Conservation (phyloP, 176 grass and related monocot genomes). For the Aegilops tauschii region DNA sequence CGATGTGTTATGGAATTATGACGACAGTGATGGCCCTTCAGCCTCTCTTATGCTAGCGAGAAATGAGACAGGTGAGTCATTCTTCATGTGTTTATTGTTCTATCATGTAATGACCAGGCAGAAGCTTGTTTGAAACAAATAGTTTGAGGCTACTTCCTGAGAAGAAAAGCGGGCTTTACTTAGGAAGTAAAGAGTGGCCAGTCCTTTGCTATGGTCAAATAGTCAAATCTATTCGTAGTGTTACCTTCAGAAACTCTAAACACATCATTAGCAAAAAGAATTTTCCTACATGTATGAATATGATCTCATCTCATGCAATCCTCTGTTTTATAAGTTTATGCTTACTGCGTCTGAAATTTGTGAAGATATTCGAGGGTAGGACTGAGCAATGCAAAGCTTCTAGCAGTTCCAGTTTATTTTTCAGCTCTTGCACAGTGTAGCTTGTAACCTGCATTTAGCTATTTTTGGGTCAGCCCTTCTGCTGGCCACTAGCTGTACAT, state of each 20-base stretch:
- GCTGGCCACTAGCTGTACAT: not conserved
- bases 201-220: not conserved
- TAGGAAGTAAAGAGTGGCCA: slow-evolving; percentile 17
- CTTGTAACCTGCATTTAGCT: not conserved
- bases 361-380: not conserved
- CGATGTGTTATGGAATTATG: slow-evolving; percentile 77
- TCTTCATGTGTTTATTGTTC: not conserved
- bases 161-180: not conserved
- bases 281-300: not conserved
- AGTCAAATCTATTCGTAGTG: not conserved
- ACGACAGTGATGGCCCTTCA: slow-evolving; percentile 32
- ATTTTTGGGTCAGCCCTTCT: not conserved
- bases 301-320: not conserved
- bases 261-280: not conserved
- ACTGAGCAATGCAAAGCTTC: not conserved
- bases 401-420: not conserved
- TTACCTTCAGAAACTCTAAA: not conserved
- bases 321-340: not conserved
- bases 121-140: not conserved
- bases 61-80: slow-evolving; percentile 44
- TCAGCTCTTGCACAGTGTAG: not conserved
- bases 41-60: slow-evolving; percentile 53
- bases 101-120: not conserved
- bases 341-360: not conserved
- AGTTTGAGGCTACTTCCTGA: not conserved